Evolutionary conservation across 2,329 filamentous ascomycete genomes (phyloP).

Genomic region (Grosmannia penicillata): DNA sequence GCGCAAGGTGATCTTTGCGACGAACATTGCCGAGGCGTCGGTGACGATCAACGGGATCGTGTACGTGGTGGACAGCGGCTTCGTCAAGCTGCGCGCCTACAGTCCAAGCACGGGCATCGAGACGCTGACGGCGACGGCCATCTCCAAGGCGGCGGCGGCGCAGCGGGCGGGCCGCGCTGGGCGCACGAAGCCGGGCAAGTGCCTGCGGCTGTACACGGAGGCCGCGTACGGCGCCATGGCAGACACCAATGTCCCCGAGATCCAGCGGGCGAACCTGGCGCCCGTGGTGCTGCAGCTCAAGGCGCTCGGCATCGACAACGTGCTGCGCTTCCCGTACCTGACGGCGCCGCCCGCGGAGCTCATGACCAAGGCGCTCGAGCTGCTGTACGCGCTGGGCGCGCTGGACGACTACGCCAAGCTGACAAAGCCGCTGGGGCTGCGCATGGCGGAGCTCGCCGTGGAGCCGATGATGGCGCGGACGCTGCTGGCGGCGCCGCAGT

Average conservation of each 20-base stretch:
- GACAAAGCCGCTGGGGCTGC: constrained; percentile 69
- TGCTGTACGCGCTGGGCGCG: constrained; percentile 75
- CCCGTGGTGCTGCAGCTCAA: constrained; percentile 84
- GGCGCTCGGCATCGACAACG: constrained; percentile 87
- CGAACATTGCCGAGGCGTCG: constrained; percentile 92
- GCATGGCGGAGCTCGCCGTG: constrained; percentile 87
- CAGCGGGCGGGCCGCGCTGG: constrained; percentile 85
- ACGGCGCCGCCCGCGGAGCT: constrained; percentile 75
- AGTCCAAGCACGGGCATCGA: constrained; percentile 78
- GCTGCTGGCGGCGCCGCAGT: constrained; percentile 58
- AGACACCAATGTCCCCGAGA: constrained; percentile 70
- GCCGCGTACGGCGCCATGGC: constrained; percentile 49
- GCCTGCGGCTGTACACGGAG: constrained; percentile 84
- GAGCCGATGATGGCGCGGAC: constrained; percentile 95
- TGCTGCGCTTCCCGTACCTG: constrained; percentile 79
- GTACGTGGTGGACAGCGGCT: constrained; percentile 82
- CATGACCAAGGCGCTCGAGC: constrained; percentile 71
- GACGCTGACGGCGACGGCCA: constrained; percentile 62
- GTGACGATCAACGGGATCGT: constrained; percentile 88
- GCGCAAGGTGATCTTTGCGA: constrained; percentile 82
- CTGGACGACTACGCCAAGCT: constrained; percentile 83
- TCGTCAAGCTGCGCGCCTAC: constrained; percentile 78
- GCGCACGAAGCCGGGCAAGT: constrained; percentile 80
- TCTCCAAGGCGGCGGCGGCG: constrained; percentile 85
- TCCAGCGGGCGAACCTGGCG: constrained; percentile 82